phyloP scores from a whole-genome alignment of 83 land plant genomes.

The Isoetes engelmannii region DNA sequence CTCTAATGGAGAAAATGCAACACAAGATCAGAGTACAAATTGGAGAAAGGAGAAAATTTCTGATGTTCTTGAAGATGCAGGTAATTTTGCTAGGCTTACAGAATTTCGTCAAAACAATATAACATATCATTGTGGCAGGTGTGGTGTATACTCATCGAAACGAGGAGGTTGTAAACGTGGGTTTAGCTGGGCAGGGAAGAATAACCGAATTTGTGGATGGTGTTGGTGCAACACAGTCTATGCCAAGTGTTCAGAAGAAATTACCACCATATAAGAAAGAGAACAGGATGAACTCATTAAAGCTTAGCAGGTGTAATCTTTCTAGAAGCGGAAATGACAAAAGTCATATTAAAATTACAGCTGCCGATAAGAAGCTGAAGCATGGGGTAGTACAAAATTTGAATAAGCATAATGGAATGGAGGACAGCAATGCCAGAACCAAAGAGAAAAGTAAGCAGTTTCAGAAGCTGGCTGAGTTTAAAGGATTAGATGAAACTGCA shows the following conservation, averaged over 20 bases:
- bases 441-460: conserved; percentile 13
- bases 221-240: background rate
- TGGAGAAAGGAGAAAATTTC: too few relatives aligned
- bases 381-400: too few relatives aligned
- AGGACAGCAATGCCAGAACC: background rate
- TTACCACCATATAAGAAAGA: background rate
- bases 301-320: background rate
- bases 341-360: background rate
- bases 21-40: too few relatives aligned
- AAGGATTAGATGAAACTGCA: conserved; percentile 51
- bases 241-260: background rate
- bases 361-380: background rate
- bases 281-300: background rate
- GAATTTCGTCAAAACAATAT: too few relatives aligned
- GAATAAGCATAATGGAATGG: too few relatives aligned
- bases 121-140: conserved; percentile 35
- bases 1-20: too few relatives aligned
- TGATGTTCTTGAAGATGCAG: conserved; percentile 15
- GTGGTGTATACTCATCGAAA: conserved; percentile 84
- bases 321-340: background rate
- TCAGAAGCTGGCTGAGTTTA: conserved; percentile 38
- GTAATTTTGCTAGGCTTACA: background rate
- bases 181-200: conserved; percentile 1
- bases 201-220: background rate
- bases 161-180: conserved; percentile 71